Evolutionary conservation across 345 rosid species (phyloP), one percentile per base, ranked within the genome.

Genomic region (Pugionium cornutum): DNA sequence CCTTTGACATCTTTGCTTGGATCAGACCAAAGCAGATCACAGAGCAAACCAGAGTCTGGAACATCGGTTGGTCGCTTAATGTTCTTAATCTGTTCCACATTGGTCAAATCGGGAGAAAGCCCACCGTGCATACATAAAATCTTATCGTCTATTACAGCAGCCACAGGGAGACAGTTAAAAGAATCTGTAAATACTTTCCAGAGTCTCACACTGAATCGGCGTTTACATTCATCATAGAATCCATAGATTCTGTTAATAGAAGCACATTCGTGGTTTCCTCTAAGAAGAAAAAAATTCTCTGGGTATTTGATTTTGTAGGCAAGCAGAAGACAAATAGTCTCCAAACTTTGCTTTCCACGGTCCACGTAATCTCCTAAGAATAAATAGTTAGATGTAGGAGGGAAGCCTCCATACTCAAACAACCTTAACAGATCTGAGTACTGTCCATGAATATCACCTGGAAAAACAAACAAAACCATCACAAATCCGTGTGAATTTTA

Each of bases 81-180:
- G 57, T 70, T 73, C 69, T 77, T 75, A 63, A 83, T 83, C 74
- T 77, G 82, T 31, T 83, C 82, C 74, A 81, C 66, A 53, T 53
- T 56, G 48, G 57, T 41, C 53, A 83, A 60, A 44, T 83, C 87
- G 0, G 83, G 85, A 44, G 87, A 83, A 49, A 83, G 81, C 6
- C 87, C 85, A 35, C 87, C 87, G 10, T 83, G 87, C 87, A 83
- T 83, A 75, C 85, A 83, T 6, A 81, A 77, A 42, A 81, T 83
- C 75, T 83, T 83, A 65, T 75, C 87, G 66, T 83, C 87, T 33
- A 83, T 77, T 30, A 79, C 65, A 29, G 85, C 83, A 26, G 87
- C 83, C 66, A 81, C 79, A 6, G 85, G 87, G 3, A 83, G 72
- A 65, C 77, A 76, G 28, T 76, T 73, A 35, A 73, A 73, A 53